Base-by-base conservation (phyloP, 768 basidiomycete species). In the Lactarius hatsudake region DNA sequence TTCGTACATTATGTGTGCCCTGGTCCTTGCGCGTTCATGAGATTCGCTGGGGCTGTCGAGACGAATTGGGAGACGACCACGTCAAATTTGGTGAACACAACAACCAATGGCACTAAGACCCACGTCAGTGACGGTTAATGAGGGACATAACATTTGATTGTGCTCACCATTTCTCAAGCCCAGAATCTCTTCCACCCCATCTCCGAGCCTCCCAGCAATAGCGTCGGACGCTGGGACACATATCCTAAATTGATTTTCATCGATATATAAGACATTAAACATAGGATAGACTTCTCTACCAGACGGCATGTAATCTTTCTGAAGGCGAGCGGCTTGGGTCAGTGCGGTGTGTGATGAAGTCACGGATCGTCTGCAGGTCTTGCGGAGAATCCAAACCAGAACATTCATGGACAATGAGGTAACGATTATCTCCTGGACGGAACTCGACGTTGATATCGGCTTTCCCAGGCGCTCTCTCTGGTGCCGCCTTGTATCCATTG, bases 31-130 rank as follows among this genome's bases (percentile, higher is more conserved):
- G 15, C 34, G 15, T 42, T 54, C 40, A 40, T 36, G 10, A 36
- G 10, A 36, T 36, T 36, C 34, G 34, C 48, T 36, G 13, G 45
- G 23, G 18, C 8, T 13, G 32, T 54, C 38, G 18, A 13, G 12
- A 20, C 10, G 5, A 5, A 51, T n/a, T 42, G 12, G 13, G 43
- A 42, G 54, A 56, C 18, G 20, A 28, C 54, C 54, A 38, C 1
- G 28, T 66, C 65, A 51, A 57, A 62, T 56, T 66, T 66, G 1
- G 65, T 62, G 20, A 66, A 51, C 2, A 56, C 43, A n/a, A 66
- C 26, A 51, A 66, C 6, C 7, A 62, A 36, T 0, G 60, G 60
- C 26, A 66, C 65, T 66, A 5, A 40, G 6, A 5, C 5, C 28
- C 15, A 15, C 9, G 45, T 62, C 20, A 12, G 8, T 23, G n/a